Conservation (phyloP, 2,329 filamentous ascomycete genomes). For the Rhinocladiella mackenziei region DNA sequence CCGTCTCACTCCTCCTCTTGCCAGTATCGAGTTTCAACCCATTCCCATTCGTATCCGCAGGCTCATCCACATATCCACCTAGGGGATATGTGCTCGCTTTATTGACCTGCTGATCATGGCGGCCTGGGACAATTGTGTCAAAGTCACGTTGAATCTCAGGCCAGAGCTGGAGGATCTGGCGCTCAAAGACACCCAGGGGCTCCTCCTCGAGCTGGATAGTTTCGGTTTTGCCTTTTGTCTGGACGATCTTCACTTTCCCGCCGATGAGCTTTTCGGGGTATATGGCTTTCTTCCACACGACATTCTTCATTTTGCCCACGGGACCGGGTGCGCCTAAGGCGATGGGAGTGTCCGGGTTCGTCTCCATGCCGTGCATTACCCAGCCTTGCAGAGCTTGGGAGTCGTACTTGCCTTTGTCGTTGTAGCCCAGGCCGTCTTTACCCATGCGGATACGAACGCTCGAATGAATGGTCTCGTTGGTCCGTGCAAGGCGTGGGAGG, state of each 20-base stretch:
- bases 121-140: slow-evolving; percentile 12
- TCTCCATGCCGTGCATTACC: slow-evolving; percentile 18
- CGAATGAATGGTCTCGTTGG: slow-evolving; percentile 55
- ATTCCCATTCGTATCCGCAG: slow-evolving; percentile 1
- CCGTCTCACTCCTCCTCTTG: slow-evolving; percentile 12
- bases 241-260: too few species aligned
- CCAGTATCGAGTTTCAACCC: slow-evolving; percentile 10
- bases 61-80: not conserved
- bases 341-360: slow-evolving; percentile 26
- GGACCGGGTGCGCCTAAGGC: slow-evolving; percentile 20
- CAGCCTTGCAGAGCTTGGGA: slow-evolving; percentile 39
- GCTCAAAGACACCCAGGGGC: slow-evolving; percentile 25
- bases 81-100: slow-evolving; percentile 2
- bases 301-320: slow-evolving; percentile 26
- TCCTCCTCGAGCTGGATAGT: slow-evolving; percentile 25
- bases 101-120: not conserved
- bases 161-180: slow-evolving; percentile 23
- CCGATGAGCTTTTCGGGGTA: slow-evolving; percentile 7
- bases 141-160: slow-evolving; percentile 22
- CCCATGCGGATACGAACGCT: slow-evolving; percentile 53
- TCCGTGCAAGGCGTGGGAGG: slow-evolving; percentile 43
- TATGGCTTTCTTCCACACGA: slow-evolving; percentile 26
- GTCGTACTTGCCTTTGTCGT: slow-evolving; percentile 49
- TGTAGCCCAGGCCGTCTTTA: slow-evolving; percentile 48
- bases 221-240: slow-evolving; percentile 10